Evolutionary conservation across 2,329 filamentous ascomycete genomes (phyloP).

Genomic region (Podosphaera fusca): DNA sequence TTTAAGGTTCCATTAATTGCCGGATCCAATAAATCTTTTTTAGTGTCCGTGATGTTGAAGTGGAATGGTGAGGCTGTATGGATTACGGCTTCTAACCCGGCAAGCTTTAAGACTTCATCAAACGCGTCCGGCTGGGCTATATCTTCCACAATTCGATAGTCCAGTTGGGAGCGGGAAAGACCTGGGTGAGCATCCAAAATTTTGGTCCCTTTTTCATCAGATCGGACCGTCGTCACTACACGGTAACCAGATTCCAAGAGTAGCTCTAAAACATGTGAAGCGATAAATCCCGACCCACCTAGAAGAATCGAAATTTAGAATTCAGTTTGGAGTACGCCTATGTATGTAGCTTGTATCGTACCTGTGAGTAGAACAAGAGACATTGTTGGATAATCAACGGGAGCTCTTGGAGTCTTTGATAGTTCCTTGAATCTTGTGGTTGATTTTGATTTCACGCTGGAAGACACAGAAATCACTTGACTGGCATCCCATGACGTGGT

Average conservation of each 20-base stretch:
- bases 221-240: slow-evolving; percentile 23
- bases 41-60: slow-evolving; percentile 9
- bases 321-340: no score
- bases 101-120: slow-evolving; percentile 24
- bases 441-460: no score
- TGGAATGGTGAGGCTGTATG: slow-evolving; percentile 35
- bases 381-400: no score
- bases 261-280: slow-evolving; percentile 23
- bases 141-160: slow-evolving; percentile 39
- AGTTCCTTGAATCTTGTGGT: no score
- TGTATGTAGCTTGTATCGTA: no score
- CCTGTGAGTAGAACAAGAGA: no score
- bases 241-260: slow-evolving; percentile 15
- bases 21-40: slow-evolving; percentile 24
- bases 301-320: background rate
- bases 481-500: no score
- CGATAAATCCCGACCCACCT: slow-evolving; percentile 25
- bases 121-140: slow-evolving; percentile 47
- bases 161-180: slow-evolving; percentile 8
- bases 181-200: slow-evolving; percentile 18
- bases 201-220: slow-evolving; percentile 20
- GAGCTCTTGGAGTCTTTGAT: no score
- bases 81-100: slow-evolving; percentile 42
- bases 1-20: slow-evolving; percentile 27
- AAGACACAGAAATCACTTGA: no score